Percentiles rank a stretch among this genome's conserved stretches.
phyloP scores from a whole-genome alignment of 1,139 yeast species.

The Petasospora rhodanensis region DNA sequence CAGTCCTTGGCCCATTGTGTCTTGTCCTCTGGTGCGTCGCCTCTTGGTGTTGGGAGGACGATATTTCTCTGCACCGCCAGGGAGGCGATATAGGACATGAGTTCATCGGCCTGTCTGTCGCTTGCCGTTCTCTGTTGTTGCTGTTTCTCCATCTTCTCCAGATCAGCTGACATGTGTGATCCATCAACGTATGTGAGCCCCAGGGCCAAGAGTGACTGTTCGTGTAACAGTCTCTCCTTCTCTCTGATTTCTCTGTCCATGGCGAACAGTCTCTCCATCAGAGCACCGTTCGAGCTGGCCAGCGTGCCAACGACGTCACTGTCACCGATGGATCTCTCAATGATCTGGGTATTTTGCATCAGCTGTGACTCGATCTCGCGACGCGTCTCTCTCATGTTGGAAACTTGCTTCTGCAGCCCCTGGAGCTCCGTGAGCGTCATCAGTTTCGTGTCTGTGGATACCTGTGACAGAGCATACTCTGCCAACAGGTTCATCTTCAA shows the following conservation, averaged over 20 bases:
- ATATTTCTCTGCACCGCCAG: constrained; percentile 49
- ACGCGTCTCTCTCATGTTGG: constrained; percentile 8
- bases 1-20: constrained; percentile 53
- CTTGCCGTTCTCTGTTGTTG: constrained; percentile 2
- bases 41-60: constrained; percentile 41
- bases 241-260: constrained; percentile 8
- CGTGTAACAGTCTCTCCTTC: constrained; percentile 7
- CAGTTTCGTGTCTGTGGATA: constrained; percentile 11
- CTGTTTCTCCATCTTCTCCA: not conserved
- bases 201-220: constrained; percentile 18
- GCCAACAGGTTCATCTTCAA: constrained; percentile 18
- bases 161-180: not conserved
- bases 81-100: constrained; percentile 51
- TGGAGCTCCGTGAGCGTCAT: constrained; percentile 14
- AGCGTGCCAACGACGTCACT: constrained; percentile 8
- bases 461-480: constrained; percentile 19
- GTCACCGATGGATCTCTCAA: constrained; percentile 15
- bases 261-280: constrained; percentile 10
- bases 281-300: constrained; percentile 11
- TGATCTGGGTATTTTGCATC: constrained; percentile 9
- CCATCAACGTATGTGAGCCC: constrained; percentile 20
- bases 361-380: constrained; percentile 17
- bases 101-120: constrained; percentile 35
- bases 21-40: constrained; percentile 30
- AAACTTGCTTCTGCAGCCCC: constrained; percentile 5